Conservation (phyloP, 306 rosid species). For the Dryas alaskensis region DNA sequence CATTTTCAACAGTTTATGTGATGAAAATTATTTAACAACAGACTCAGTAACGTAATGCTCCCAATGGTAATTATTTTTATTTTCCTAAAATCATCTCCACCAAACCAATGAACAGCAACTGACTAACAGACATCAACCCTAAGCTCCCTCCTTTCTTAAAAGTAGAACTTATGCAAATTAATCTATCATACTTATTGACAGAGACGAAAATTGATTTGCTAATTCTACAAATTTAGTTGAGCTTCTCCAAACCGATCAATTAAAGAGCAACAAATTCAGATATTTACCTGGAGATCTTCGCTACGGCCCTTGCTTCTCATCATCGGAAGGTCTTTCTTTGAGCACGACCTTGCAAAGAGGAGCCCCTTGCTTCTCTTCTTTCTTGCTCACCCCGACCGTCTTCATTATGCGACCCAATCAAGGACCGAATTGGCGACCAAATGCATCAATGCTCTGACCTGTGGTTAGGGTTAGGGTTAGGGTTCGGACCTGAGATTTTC, state of each 20-base stretch:
- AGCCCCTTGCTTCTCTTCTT: slow-evolving; percentile 63
- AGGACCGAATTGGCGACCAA: slow-evolving; percentile 49
- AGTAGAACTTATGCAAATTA: no score
- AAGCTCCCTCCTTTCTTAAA: no score
- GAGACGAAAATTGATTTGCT: no score
- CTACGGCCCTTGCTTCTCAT: slow-evolving; percentile 51
- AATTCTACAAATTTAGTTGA: no score
- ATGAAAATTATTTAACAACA: no score
- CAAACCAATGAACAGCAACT: no score
- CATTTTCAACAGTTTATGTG: no score
- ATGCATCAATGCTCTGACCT: slow-evolving; percentile 45
- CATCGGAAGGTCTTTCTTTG: slow-evolving; percentile 56
- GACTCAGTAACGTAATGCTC: no score
- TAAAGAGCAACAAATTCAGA: neutral
- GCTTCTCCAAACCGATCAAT: neutral
- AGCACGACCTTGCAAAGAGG: slow-evolving; percentile 84
- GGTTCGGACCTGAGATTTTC: neutral
- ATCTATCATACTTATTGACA: no score
- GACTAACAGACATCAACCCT: no score
- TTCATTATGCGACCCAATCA: slow-evolving; percentile 48
- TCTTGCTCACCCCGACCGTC: slow-evolving; percentile 41
- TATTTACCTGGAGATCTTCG: slow-evolving; percentile 74
- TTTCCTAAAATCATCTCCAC: no score
- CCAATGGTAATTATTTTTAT: no score
- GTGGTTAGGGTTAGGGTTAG: slow-evolving; percentile 27